Base-by-base conservation (phyloP, 2,329 filamentous ascomycete genomes). In the Apiospora koreana region DNA sequence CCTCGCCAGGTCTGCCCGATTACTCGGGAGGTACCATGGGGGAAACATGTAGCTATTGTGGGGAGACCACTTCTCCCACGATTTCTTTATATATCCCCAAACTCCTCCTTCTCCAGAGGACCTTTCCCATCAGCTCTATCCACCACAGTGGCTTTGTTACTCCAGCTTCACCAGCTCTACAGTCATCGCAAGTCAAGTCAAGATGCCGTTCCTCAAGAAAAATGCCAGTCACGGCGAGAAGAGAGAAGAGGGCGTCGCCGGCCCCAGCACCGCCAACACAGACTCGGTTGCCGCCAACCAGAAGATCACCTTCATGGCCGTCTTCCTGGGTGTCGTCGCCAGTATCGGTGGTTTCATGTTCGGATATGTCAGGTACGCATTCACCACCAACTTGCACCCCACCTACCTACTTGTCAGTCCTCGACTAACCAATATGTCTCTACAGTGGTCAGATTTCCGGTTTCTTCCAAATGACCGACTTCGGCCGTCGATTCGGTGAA, bases 401-500 rank as follows among this genome's bases (percentile, higher is more conserved):
- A 9, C 10, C 50, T 2, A 9, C 8, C 54, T 12, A 62, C 18
- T 8, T 3, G 31, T 1, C 16, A 65, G n/a, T n/a, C 45, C 43
- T 46, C 38, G 6, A 18, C 14, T 41, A 31, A 77, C 65, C 43
- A 69, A 14, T 71, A 72, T 62, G 54, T 1, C 67, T 3, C 67
- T 71, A 74, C 72, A 88, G 86, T 76, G 88, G 88, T 80, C 87
- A 90, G 74, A 88, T 89, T 54, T 88, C 84, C 6, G 89, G 89
- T 68, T 91, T 90, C 79, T 86, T 91, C 73, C 79, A 84, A 69
- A 91, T 91, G 88, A 65, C 79, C 2, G 85, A 91, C 77, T 92
- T 86, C 72, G 80, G 83, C 42, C 71, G 75, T 3, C 86, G 89
- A 50, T 91, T 91, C 74, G 87, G 86, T 41, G 77, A 84, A 42